Evolutionary conservation across 2,329 filamentous ascomycete genomes (phyloP).

Genomic region (Rhexocercosporidium sp.): DNA sequence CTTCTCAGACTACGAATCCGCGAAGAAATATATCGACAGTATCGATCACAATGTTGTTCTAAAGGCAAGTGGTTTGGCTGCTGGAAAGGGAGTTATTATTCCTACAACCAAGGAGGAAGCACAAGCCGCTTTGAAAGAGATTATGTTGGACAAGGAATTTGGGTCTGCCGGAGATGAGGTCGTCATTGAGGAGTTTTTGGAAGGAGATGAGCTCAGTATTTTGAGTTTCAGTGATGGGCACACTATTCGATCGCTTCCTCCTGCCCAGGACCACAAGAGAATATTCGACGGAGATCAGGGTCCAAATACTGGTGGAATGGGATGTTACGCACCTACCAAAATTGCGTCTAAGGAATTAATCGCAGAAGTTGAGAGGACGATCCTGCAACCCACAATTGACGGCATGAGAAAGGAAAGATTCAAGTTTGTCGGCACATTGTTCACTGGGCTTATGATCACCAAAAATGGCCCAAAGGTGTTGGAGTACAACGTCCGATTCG

Average conservation of each 20-base stretch:
- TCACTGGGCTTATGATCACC: slow-evolving; percentile 95
- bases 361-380: slow-evolving; percentile 76
- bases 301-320: slow-evolving; percentile 97
- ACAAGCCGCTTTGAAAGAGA: slow-evolving; percentile 78
- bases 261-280: slow-evolving; percentile 96
- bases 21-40: slow-evolving; percentile 74
- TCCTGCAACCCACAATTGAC: slow-evolving; percentile 87
- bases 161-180: slow-evolving; percentile 83
- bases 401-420: slow-evolving; percentile 84
- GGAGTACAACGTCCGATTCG: slow-evolving; percentile 93
- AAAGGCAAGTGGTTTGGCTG: slow-evolving; percentile 91
- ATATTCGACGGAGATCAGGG: slow-evolving; percentile 89
- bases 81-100: slow-evolving; percentile 91
- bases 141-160: slow-evolving; percentile 90
- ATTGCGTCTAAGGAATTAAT: slow-evolving; percentile 72
- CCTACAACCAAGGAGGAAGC: slow-evolving; percentile 77
- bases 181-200: slow-evolving; percentile 92
- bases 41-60: slow-evolving; percentile 81
- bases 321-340: slow-evolving; percentile 91
- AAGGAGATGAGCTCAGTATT: slow-evolving; percentile 91
- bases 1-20: slow-evolving; percentile 78
- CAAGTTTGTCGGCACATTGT: slow-evolving; percentile 76
- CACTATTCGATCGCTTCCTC: slow-evolving; percentile 80
- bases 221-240: slow-evolving; percentile 91
- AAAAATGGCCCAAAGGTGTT: slow-evolving; percentile 79